phyloP scores from a whole-genome alignment of 31 red algal species.

The Bonnemaisonia californica region DNA sequence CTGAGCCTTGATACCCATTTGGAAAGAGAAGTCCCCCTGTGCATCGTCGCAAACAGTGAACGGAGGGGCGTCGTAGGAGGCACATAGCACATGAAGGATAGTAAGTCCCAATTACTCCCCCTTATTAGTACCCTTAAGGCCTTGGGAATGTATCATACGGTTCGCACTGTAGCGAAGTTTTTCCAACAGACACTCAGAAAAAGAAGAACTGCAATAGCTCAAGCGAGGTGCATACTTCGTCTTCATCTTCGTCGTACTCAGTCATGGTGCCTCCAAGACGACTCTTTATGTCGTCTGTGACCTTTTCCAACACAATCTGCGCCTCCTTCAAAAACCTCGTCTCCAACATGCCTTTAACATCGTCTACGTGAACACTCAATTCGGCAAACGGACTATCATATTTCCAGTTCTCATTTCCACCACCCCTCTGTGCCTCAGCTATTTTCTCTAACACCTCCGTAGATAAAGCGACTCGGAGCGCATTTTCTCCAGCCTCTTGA shows the following conservation, averaged over 20 bases:
- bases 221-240: neutral
- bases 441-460: no score
- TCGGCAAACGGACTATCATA: no score
- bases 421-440: no score
- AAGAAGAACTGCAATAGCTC: neutral
- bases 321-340: neutral
- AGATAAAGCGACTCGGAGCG: no score
- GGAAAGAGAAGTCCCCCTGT: neutral
- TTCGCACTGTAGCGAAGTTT: conserved; percentile 1
- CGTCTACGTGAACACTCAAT: no score
- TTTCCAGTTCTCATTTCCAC: no score
- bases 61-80: neutral
- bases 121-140: neutral
- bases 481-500: no score
- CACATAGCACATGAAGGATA: neutral
- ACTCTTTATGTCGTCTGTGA: neutral
- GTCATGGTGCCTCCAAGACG: neutral
- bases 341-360: neutral
- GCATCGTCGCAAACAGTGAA: neutral
- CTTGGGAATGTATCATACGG: neutral
- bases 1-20: conserved; percentile 4
- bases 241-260: neutral
- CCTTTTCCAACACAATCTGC: neutral
- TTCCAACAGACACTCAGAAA: conserved; percentile 8
- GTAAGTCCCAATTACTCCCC: neutral